These are phyloP conservation scores for Phaeomoniella chlamydospora DNA, from an alignment of 2,329 filamentous ascomycete species.

Conservation along the genomic window DNA sequence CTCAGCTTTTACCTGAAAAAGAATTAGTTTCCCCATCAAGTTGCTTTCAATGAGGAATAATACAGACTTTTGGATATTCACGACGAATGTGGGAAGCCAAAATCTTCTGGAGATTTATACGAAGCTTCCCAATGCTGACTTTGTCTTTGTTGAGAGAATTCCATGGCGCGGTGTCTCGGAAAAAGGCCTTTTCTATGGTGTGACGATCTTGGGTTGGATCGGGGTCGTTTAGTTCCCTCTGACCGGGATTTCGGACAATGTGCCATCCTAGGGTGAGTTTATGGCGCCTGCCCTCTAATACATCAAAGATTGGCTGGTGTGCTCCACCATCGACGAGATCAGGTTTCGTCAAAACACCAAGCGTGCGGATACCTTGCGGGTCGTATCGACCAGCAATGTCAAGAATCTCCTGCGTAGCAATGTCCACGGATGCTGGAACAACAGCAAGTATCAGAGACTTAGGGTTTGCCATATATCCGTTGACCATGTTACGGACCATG, in stretches of 20 bases:
- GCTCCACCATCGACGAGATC: constrained; percentile 33
- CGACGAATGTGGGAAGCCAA: constrained; percentile 26
- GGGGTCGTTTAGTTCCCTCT: constrained; percentile 12
- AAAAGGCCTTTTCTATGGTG: constrained; percentile 19
- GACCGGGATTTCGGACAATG: constrained; percentile 18
- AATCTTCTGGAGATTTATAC: constrained; percentile 23
- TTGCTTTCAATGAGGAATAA: background rate
- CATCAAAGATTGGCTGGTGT: constrained; percentile 13
- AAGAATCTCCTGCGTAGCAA: constrained; percentile 31
- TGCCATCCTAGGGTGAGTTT: constrained; percentile 16
- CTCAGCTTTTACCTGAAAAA: constrained; percentile 13
- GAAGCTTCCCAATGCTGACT: constrained; percentile 26
- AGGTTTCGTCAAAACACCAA: constrained; percentile 43
- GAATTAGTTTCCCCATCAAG: too few relatives aligned
- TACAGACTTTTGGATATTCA: constrained; percentile 29
- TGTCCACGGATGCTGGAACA: constrained; percentile 28
- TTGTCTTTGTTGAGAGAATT: constrained; percentile 18
- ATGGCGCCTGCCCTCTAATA: constrained; percentile 12
- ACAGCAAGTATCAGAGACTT: constrained; percentile 28
- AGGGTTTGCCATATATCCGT: constrained; percentile 22
- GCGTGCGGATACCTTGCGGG: constrained; percentile 19
- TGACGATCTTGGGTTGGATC: constrained; percentile 12
- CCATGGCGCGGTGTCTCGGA: constrained; percentile 19
- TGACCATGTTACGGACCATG: constrained; percentile 23
- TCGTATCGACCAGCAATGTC: constrained; percentile 23